Evolutionary conservation across 441 rosid species (phyloP).

Genomic region (Macaranga tanarius): DNA sequence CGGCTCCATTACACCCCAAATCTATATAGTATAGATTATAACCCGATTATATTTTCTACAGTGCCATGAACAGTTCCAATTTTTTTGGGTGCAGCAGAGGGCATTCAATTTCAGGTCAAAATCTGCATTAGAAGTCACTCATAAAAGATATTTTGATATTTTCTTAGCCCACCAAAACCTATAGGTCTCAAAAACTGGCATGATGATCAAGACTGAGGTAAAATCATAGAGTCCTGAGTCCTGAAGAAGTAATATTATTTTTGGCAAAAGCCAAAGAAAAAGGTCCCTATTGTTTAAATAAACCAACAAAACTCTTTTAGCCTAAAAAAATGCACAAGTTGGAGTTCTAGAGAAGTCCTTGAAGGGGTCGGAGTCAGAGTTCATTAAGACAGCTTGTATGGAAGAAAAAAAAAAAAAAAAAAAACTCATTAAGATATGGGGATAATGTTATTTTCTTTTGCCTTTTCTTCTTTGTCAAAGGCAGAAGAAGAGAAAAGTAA

Average conservation of each 20-base stretch:
- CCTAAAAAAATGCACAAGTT: background rate
- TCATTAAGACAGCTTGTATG: background rate
- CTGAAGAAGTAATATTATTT: no score
- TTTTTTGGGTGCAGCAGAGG: no score
- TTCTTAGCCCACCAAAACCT: slow-evolving; percentile 12
- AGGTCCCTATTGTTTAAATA: background rate
- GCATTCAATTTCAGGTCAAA: background rate
- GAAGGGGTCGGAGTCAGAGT: background rate
- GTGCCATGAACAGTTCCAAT: no score
- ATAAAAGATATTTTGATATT: background rate
- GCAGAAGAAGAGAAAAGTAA: background rate
- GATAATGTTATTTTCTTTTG: background rate
- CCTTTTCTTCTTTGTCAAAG: background rate
- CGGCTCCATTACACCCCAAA: no score
- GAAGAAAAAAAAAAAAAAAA: no score
- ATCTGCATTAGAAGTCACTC: background rate
- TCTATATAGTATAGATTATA: no score
- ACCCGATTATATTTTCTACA: no score
- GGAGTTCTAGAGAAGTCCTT: slow-evolving; percentile 3
- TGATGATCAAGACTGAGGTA: no score
- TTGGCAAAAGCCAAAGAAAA: no score
- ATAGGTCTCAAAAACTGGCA: background rate
- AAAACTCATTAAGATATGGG: no score
- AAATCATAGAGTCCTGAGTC: no score
- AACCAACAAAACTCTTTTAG: background rate